These are phyloP conservation scores for Porodaedalea pini DNA, from an alignment of 1,284 basidiomycete species.

Conservation along the genomic window DNA sequence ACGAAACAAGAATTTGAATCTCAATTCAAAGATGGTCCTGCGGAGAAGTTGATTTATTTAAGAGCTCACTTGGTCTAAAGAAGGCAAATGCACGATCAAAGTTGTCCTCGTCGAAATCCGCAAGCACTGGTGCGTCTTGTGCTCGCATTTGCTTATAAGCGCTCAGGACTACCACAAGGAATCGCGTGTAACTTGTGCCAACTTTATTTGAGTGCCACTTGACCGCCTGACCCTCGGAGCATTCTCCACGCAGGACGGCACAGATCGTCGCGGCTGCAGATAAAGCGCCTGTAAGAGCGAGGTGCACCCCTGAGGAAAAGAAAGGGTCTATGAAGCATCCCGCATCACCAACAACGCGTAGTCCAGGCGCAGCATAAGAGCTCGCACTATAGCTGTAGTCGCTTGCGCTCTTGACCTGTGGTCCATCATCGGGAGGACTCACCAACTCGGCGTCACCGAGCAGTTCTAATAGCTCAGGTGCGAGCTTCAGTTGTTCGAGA, in stretches of 20 bases:
- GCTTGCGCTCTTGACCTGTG: conserved; percentile 42
- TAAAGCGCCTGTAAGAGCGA: conserved; percentile 59
- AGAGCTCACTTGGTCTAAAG: conserved; percentile 50
- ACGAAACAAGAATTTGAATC: not conserved
- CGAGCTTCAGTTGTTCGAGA: conserved; percentile 13
- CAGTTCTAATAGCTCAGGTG: conserved; percentile 3
- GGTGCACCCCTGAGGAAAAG: conserved; percentile 67
- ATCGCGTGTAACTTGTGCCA: conserved; percentile 34
- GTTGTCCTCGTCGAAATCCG: conserved; percentile 53
- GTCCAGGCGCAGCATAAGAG: conserved; percentile 55
- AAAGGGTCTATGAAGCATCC: conserved; percentile 69
- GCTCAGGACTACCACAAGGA: conserved; percentile 62
- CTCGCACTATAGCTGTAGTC: conserved; percentile 71
- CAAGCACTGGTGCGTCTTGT: conserved; percentile 48
- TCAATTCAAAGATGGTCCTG: not conserved
- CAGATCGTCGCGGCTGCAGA: conserved; percentile 54
- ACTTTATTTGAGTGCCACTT: conserved; percentile 51
- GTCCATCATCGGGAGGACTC: not conserved
- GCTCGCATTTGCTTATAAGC: conserved; percentile 60
- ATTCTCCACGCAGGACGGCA: conserved; percentile 54
- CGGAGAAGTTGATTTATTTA: not conserved
- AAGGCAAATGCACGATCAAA: conserved; percentile 58
- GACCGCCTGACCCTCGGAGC: conserved; percentile 48
- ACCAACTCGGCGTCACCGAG: conserved; percentile 6
- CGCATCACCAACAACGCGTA: conserved; percentile 67